Evolutionary conservation across 2,329 filamentous ascomycete species (phyloP).

Genomic region (Talaromyces piceae): DNA sequence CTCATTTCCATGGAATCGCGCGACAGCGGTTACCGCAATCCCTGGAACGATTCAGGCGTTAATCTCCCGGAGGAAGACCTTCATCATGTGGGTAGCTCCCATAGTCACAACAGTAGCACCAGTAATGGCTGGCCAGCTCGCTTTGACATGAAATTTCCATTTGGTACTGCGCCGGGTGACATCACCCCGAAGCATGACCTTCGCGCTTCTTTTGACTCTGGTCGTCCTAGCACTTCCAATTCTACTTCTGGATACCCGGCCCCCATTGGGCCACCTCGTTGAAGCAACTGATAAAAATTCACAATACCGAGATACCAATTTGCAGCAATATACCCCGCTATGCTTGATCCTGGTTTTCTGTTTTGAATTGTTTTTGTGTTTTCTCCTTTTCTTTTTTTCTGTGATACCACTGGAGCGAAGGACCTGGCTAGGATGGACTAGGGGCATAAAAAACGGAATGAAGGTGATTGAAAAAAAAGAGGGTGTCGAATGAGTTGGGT

Average conservation of each 20-base stretch:
- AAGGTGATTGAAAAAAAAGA: background rate
- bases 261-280: slow-evolving; percentile 85
- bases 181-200: slow-evolving; percentile 75
- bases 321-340: slow-evolving; percentile 41
- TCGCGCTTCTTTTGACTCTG: slow-evolving; percentile 82
- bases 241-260: slow-evolving; percentile 96
- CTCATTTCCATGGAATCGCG: slow-evolving; percentile 94
- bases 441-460: slow-evolving; percentile 2
- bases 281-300: slow-evolving; percentile 17
- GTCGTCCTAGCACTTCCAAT: slow-evolving; percentile 88
- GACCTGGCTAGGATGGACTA: slow-evolving; percentile 6
- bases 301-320: slow-evolving; percentile 28
- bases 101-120: slow-evolving; percentile 60
- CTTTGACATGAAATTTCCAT: slow-evolving; percentile 59
- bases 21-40: slow-evolving; percentile 89
- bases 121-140: slow-evolving; percentile 45
- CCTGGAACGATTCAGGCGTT: slow-evolving; percentile 96
- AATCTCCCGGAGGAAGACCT: slow-evolving; percentile 82
- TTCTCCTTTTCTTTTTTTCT: slow-evolving; percentile 37
- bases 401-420: slow-evolving; percentile 23
- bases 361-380: slow-evolving; percentile 29
- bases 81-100: slow-evolving; percentile 44
- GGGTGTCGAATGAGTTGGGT: slow-evolving; percentile 1
- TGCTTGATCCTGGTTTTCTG: slow-evolving; percentile 20
- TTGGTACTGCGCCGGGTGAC: slow-evolving; percentile 62